Conservation (phyloP, 768 basidiomycete genomes). For the Sporobolomyces pararoseus region DNA sequence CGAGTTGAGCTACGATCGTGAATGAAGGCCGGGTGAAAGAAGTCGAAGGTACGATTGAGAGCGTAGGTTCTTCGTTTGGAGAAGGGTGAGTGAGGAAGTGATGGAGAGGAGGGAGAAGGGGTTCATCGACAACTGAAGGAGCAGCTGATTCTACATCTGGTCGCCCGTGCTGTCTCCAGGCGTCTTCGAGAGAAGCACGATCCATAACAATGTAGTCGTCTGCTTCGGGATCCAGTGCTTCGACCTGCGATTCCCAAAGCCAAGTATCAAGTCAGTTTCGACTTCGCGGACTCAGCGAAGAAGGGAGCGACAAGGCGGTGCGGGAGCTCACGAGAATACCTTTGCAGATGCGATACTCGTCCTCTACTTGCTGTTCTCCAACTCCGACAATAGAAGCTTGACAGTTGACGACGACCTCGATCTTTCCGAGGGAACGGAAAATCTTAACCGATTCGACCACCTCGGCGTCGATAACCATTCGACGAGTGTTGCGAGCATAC, state of each 20-base stretch:
- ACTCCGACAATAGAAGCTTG: conserved; percentile 2
- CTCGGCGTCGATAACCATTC: conserved; percentile 83
- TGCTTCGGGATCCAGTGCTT: conserved; percentile 47
- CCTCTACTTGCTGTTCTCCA: conserved; percentile 8
- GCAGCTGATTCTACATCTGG: conserved; percentile 1
- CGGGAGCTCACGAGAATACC: conserved; percentile 66
- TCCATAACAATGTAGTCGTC: conserved; percentile 47
- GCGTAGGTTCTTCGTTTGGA: background rate
- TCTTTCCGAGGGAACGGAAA: conserved; percentile 73
- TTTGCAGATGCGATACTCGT: conserved; percentile 52
- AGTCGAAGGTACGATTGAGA: background rate
- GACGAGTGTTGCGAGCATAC: conserved; percentile 80
- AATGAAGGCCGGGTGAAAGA: conserved; percentile 50
- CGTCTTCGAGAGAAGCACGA: conserved; percentile 38
- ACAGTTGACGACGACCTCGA: conserved; percentile 66
- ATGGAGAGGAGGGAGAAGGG: conserved; percentile 1
- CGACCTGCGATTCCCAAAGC: conserved; percentile 42
- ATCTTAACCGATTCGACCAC: conserved; percentile 77
- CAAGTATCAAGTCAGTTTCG: background rate
- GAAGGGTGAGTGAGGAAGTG: conserved; percentile 20
- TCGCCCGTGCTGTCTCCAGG: conserved; percentile 44
- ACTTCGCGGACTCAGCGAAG: too few species aligned
- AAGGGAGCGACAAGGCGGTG: conserved; percentile 18
- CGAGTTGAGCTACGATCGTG: conserved; percentile 72
- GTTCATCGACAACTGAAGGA: conserved; percentile 13